Evolutionary conservation across 2,329 filamentous ascomycete genomes (phyloP), one percentile per base, ranked within the genome.

Genomic region (Calonectria fujianensis): DNA sequence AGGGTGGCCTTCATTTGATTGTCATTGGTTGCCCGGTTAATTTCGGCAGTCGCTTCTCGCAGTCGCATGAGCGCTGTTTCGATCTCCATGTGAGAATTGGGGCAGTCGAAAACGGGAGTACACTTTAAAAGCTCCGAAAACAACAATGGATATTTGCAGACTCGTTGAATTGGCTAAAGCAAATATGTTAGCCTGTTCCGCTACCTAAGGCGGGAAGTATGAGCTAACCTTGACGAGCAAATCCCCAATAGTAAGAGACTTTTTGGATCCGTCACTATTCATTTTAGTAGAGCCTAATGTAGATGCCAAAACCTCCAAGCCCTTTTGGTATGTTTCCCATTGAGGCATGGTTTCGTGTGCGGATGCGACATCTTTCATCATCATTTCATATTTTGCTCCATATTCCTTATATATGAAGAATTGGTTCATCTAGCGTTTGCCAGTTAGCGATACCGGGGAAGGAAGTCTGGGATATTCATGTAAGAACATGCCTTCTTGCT

Each of bases 391-490:
- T 82, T 96, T 96, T 67, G 94, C 94, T 45, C 95, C 94, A 83
- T 98, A 99, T 80, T 98, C 95, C 85, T 98, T 94, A 82, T 99
- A 99, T 65, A 94, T 89, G 82, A 94, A 94, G 85, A 98, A 97
- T 0, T 93, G 92, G 74, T 91, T 91, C 86, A 97, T 93, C 95
- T 98, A 76, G 68, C 27, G 13, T 52, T 24, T 68, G 18, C 72
- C 11, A 63, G 18, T 35, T 39, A 8, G 7, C 1, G 29, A 20
- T 51, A 31, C n/a, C 35, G 7, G 35, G 24, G 3, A n/a, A 45
- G 1, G 1, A 31, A 31, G 27, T 14, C 11, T 14, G 14, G 3
- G 13, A 9, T 32, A 37, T 10, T 18, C n/a, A 10, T 10, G 4
- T 52, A 51, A 52, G 66, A 14, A 73, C 82, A 74, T 85, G 91